Base-by-base conservation (phyloP, 352 stramenopile species). In the Globisporangium cederbergense region DNA sequence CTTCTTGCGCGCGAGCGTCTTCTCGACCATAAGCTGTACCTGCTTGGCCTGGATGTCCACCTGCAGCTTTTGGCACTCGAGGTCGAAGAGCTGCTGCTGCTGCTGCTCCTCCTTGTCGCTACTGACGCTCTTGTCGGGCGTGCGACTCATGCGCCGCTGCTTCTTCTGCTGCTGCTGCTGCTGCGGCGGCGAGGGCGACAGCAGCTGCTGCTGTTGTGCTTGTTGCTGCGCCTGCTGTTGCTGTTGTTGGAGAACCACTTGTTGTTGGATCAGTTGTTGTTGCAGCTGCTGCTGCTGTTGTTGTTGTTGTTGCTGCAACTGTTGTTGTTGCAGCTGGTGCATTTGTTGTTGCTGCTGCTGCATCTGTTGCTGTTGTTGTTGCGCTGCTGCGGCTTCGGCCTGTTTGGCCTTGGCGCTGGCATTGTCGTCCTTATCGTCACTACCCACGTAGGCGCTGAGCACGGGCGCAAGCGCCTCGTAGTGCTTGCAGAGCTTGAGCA, bases 1-100 rank as follows among this genome's bases (percentile, higher is more conserved):
- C 53, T 74, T 77, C 62, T 82, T 82, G 46, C 76, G 67, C 43
- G 74, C 74, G 25, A 85, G 61, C 25, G 74, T 76, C 51, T 85
- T 85, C 60, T 85, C 77, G 40, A 83, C 40, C 61, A 81, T 63
- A 30, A 85, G 60, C 57, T 81, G 74, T 51, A 85, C 49, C 36
- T 85, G 78, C 53, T 65, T 77, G 10, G 70, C 76, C 60, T 82
- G 74, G 34, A 85, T 77, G 54, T 85, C 77, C 22, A 70, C 71
- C 64, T 85, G 73, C 60, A 81, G 74, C 45, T 75, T 75, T 36
- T 67, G 71, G 55, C 77, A 81, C 58, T 85, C 77, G 56, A 85
- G 66, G 30, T 81, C 73, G 66, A 83, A 83, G 32, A 85, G 60
- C 38, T 66, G 66, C 34, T 75, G 73, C 53, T 78, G 70, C 55